A percentile compares a stretch with the other conserved stretches of the same genome.
phyloP scores from a whole-genome alignment of 495 filamentous ascomycete genomes.

The Xylaria flabelliformis region DNA sequence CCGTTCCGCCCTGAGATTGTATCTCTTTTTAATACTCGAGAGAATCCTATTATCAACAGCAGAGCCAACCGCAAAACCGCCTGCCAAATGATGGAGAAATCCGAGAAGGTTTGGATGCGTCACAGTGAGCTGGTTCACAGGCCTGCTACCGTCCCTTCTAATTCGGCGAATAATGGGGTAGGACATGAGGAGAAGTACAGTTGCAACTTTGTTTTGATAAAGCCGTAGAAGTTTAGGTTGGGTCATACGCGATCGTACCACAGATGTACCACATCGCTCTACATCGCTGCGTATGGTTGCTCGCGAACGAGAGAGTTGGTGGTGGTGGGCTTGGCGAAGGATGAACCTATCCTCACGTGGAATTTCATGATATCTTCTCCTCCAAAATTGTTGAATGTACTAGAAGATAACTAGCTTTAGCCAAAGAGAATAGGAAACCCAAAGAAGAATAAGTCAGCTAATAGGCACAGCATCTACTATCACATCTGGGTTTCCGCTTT shows the following conservation, averaged over 20 bases:
- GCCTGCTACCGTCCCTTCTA: background rate
- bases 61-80: conserved; percentile 20
- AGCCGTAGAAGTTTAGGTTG: background rate
- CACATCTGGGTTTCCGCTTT: background rate
- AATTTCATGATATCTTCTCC: background rate
- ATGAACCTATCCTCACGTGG: background rate
- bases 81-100: conserved; percentile 21
- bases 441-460: background rate
- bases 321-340: background rate
- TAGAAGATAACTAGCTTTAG: background rate
- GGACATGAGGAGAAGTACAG: background rate
- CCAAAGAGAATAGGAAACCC: background rate
- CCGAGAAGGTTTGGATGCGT: background rate
- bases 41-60: conserved; percentile 17
- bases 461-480: background rate
- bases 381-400: background rate
- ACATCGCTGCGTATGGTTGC: background rate
- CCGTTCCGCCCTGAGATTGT: conserved; percentile 21
- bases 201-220: background rate
- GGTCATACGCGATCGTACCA: background rate
- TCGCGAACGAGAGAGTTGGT: background rate
- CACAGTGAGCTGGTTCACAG: background rate
- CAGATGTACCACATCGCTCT: background rate
- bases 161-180: background rate
- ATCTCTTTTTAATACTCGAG: conserved; percentile 3